Evolutionary conservation across 2,329 filamentous ascomycete genomes (phyloP).

Genomic region (Verticillium isaacii): DNA sequence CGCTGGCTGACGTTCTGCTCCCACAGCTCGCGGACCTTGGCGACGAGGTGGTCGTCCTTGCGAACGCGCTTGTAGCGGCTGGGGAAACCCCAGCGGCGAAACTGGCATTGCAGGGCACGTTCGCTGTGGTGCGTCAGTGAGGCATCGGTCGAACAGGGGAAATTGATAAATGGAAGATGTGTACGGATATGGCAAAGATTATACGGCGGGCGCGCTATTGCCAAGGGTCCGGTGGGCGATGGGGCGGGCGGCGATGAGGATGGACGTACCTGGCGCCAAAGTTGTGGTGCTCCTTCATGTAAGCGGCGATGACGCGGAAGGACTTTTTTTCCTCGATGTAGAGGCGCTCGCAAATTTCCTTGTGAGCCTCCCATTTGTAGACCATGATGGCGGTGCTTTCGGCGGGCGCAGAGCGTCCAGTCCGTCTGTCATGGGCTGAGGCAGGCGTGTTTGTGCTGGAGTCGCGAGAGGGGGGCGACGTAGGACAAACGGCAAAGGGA

Average conservation of each 20-base stretch:
- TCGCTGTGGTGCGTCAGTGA: slow-evolving; percentile 46
- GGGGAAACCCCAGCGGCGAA: slow-evolving; percentile 75
- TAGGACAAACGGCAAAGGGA: neutral
- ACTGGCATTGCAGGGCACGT: slow-evolving; percentile 70
- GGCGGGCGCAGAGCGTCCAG: neutral
- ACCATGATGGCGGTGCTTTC: slow-evolving; percentile 29
- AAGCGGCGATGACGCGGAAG: slow-evolving; percentile 69
- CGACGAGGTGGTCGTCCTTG: slow-evolving; percentile 62
- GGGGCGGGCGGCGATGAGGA: neutral
- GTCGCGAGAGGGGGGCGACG: neutral
- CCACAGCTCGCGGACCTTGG: slow-evolving; percentile 73
- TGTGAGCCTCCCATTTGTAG: slow-evolving; percentile 41
- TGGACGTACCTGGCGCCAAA: slow-evolving; percentile 62
- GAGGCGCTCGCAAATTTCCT: slow-evolving; percentile 47
- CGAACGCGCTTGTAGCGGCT: slow-evolving; percentile 68
- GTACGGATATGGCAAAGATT: too few relatives aligned
- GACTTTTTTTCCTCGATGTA: slow-evolving; percentile 73
- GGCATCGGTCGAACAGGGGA: neutral
- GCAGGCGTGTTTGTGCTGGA: neutral
- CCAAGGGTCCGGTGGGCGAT: neutral
- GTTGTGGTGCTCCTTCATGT: slow-evolving; percentile 58
- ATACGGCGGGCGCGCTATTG: slow-evolving; percentile 2
- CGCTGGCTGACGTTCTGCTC: slow-evolving; percentile 66
- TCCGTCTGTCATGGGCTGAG: slow-evolving; percentile 3
- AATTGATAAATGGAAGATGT: neutral